Base-by-base conservation (phyloP, 306 rosid genomes). In the Quillaja saponaria region DNA sequence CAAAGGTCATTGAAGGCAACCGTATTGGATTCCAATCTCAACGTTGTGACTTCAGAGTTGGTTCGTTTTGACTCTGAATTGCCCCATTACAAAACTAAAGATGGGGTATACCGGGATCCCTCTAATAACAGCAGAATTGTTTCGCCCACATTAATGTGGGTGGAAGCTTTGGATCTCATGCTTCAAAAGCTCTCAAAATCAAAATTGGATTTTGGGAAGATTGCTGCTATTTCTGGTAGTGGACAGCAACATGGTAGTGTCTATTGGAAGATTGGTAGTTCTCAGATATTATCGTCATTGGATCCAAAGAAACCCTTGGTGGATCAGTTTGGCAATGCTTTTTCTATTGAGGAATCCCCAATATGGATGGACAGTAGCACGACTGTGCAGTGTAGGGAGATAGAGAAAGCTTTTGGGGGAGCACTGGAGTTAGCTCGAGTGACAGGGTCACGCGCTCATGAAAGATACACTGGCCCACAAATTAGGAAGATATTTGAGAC, bases 231-330 rank as follows among this genome's bases (percentile, higher is more conserved):
- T 58, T 91, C 97, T 1, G 97, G 97, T 7, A 91, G 97, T 80
- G 97, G 95, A 39, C 97, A 91, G 69, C 97, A 91, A 31, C 97
- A 91, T 61, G 97, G 96, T 55, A 91, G 97, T 46, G 97, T 91
- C 16, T 91, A 91, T 55, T 91, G 97, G 97, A 91, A 85, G 73
- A 78, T 0, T 15, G 95, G 99, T 10, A 80, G 89, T 71, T 82
- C 86, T 52, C 62, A 82, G 9, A 60, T 76, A 17, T 58, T 88
- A 13, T 82, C 95, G 44, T 78, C 94, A 0, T 67, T 88, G 82
- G 97, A 91, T 65, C 69, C 85, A 20, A 52, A 62, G 42, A 85
- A 78, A 53, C 60, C 85, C 52, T 77, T 92, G 54, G 54, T 74
- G 68, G 80, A 62, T 48, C 97, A 91, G 81, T 78, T 91, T 16